Percentiles rank a stretch among this genome's conserved stretches.
Evolutionary conservation across 345 rosid species (phyloP).

Genomic region (Populus davidiana): DNA sequence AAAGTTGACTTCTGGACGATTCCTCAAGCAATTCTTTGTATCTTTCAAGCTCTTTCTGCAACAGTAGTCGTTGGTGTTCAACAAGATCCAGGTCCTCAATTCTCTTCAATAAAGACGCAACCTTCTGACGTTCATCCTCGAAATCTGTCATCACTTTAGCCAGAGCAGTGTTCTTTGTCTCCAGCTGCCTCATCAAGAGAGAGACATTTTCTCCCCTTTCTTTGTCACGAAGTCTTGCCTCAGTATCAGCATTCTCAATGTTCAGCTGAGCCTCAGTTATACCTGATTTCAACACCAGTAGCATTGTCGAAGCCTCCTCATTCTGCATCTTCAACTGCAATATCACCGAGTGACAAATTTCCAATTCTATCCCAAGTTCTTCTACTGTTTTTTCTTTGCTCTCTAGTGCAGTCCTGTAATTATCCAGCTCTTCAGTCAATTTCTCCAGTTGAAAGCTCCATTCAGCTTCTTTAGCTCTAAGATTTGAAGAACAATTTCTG

Average conservation of each 20-base stretch:
- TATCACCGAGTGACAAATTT: constrained; percentile 31
- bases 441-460: constrained; percentile 57
- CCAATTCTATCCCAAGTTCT: constrained; percentile 51
- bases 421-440: constrained; percentile 44
- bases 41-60: constrained; percentile 17
- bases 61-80: constrained; percentile 37
- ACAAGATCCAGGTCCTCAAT: constrained; percentile 34
- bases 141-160: constrained; percentile 40
- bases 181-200: constrained; percentile 53
- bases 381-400: constrained; percentile 40
- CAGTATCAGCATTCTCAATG: constrained; percentile 37
- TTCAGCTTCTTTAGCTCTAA: constrained; percentile 69
- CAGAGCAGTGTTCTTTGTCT: constrained; percentile 46
- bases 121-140: constrained; percentile 42
- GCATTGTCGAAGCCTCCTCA: constrained; percentile 62
- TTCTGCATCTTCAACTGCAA: constrained; percentile 44
- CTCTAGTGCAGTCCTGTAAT: constrained; percentile 39
- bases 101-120: constrained; percentile 34
- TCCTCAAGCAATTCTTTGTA: constrained; percentile 13
- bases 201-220: constrained; percentile 43
- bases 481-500: constrained; percentile 52
- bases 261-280: constrained; percentile 52
- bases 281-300: constrained; percentile 53
- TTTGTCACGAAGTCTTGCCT: constrained; percentile 29
- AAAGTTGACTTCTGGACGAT: constrained; percentile 12